Evolutionary conservation across 305 asterid species (phyloP).

Genomic region (Fraxinus angustifolia): DNA sequence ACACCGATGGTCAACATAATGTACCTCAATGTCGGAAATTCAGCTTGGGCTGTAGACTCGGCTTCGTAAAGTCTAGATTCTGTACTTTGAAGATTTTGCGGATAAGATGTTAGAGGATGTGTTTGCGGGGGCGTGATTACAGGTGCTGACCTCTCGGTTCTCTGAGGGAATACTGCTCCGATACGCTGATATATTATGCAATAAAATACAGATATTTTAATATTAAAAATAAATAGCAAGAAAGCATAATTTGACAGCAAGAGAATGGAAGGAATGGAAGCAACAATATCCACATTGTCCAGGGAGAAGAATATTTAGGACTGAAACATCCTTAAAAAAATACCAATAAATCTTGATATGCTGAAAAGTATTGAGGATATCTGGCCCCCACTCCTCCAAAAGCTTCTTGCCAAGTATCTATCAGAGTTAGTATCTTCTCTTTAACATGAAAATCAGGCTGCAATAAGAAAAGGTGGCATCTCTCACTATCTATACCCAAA

Average conservation of each 20-base stretch:
- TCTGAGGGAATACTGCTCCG: conserved; percentile 96
- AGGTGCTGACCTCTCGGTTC: conserved; percentile 81
- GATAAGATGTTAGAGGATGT: conserved; percentile 81
- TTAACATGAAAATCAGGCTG: conserved; percentile 97
- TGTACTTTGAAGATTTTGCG: conserved; percentile 69
- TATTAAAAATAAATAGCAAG: not conserved
- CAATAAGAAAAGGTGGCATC: conserved; percentile 24
- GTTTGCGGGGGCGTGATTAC: conserved; percentile 89
- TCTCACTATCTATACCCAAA: conserved; percentile 8
- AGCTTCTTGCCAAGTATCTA: conserved; percentile 99
- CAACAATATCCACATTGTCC: not conserved
- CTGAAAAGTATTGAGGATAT: conserved; percentile 84
- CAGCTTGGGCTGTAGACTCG: conserved; percentile 68
- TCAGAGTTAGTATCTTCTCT: conserved; percentile 89
- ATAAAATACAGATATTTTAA: conserved; percentile 18
- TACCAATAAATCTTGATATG: conserved; percentile 95
- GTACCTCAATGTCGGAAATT: not conserved
- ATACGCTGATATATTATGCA: conserved; percentile 59
- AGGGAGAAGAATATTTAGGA: not conserved
- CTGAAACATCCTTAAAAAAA: conserved; percentile 19
- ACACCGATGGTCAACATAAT: not conserved
- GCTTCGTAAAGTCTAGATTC: conserved; percentile 39
- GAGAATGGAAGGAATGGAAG: conserved; percentile 20
- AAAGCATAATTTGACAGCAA: conserved; percentile 16
- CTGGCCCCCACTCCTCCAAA: conserved; percentile 94